Evolutionary conservation across 768 basidiomycete genomes (phyloP), one percentile per base, ranked within the genome.

Genomic region (Termitomyces sp.): DNA sequence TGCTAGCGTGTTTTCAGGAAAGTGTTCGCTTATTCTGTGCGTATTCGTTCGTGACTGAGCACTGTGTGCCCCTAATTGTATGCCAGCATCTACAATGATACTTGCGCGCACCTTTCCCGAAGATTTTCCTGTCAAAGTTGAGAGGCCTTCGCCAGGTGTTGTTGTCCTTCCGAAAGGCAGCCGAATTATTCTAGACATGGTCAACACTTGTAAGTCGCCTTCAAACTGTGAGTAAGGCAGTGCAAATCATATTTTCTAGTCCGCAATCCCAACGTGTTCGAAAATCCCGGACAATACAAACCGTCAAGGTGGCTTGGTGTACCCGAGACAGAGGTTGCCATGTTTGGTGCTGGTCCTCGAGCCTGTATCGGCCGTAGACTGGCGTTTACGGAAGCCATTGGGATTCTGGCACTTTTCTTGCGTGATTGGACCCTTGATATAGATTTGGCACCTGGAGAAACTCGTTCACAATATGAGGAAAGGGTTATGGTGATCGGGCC

Each of bases 281-380:
- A 60, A 0, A 61, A 73, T 3, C 74, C 74, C 2, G 62, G 66
- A 12, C 54, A 59, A 46, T 74, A 62, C 60, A 62, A 61, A 28
- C 74, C 74, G 13, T 71, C 67, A 8, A 60, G 74, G 49, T 75
- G 74, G 74, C 62, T 68, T 54, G 70, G 67, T 10, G 51, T 64
- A 28, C 36, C 61, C 2, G 63, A 62, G 4, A 59, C 61, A 39
- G 63, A 55, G 15, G 57, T 67, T 31, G 34, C 64, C 28, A 67
- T 62, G 47, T 68, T 69, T 55, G 62, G 63, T 50, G 55, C 68
- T 28, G 70, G 70, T 47, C 48, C 48, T 49, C 20, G 31, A 2
- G 31, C 31, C 9, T 49, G 48, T 20, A 49, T 49, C 13, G 48
- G 48, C 33, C n/a, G 31, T 5, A 49, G 22, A 15, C 33, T 49